A percentile compares a stretch with the other conserved stretches of the same genome.
Evolutionary conservation across 176 grass and related monocot species (phyloP).

Genomic region (Saccharum spontaneum): DNA sequence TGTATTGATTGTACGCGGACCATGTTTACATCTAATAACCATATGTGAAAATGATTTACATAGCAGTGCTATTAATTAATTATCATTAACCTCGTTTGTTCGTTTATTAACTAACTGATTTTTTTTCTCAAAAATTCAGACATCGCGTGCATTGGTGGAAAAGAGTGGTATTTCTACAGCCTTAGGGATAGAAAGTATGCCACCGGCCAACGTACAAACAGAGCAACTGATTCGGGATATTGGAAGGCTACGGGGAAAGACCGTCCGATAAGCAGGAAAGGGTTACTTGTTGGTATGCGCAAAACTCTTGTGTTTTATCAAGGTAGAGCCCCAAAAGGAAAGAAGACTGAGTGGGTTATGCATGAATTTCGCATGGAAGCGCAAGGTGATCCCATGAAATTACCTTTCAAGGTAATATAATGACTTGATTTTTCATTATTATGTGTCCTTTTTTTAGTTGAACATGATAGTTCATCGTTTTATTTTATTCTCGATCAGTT

Average conservation of each 20-base stretch:
- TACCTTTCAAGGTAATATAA: slow-evolving; percentile 53
- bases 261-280: slow-evolving; percentile 58
- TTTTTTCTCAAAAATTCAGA: slow-evolving; percentile 33
- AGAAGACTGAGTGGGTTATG: slow-evolving; percentile 98
- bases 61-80: neutral
- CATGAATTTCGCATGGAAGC: slow-evolving; percentile 86
- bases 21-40: neutral
- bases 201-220: slow-evolving; percentile 80
- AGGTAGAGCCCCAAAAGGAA: slow-evolving; percentile 90
- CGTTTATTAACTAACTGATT: neutral
- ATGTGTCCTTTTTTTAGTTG: neutral
- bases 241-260: slow-evolving; percentile 98
- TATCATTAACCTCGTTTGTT: neutral
- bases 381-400: slow-evolving; percentile 43
- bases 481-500: neutral
- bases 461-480: neutral
- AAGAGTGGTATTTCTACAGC: slow-evolving; percentile 94
- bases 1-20: neutral
- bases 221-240: slow-evolving; percentile 83
- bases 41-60: neutral
- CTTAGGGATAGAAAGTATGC: slow-evolving; percentile 88
- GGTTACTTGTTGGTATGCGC: slow-evolving; percentile 76
- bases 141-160: slow-evolving; percentile 77
- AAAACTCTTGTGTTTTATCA: slow-evolving; percentile 97
- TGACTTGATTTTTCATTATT: neutral